Base-by-base conservation (phyloP, 2,329 filamentous ascomycete species). In the Sporothrix humicola region DNA sequence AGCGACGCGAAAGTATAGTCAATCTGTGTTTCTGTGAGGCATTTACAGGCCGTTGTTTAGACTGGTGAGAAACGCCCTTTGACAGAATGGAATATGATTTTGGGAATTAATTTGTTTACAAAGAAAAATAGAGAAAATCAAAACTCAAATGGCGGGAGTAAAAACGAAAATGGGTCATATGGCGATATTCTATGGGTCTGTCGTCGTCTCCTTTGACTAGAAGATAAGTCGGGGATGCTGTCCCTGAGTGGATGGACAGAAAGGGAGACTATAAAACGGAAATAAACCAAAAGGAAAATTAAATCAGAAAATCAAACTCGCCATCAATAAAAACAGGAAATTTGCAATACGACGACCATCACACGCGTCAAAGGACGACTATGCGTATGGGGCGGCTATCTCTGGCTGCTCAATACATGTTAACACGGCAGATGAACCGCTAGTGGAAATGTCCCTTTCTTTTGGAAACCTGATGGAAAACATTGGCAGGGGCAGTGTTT, bases 81-180 rank as follows among this genome's bases (percentile, higher is more conserved):
- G 59, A 44, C 59, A 63, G 37, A 42, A 37, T 63, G 31, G 59
- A 46, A 46, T 46, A 37, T 23, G 9, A 23, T 20, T 37, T 5
- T 37, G 1, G 31, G 31, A 48, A 23, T 48, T 26, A 26, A 50
- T 31, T 8, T 17, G 31, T 37, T 2, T 37, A 37, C 17, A 31
- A 17, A 9, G 5, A 48, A 66, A 66, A 10, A 66, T n/a, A 9
- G 3, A 37, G 31, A 37, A 31, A 50, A 31, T 50, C 44, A 12
- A 31, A 31, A 66, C 15, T 31, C n/a, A 44, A n/a, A 17, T 17
- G 20, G 31, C 31, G 4, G 31, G 31, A 37, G 7, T 37, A 7
- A 5, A n/a, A 31, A 5, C 10, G 20, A 66, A 66, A 66, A 66
- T 48, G 6, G 44, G 63, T 66, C 63, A 31, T 66, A 66, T 66